Evolutionary conservation across 208 protist genomes (phyloP).

Genomic region (Leishmania tropica): DNA sequence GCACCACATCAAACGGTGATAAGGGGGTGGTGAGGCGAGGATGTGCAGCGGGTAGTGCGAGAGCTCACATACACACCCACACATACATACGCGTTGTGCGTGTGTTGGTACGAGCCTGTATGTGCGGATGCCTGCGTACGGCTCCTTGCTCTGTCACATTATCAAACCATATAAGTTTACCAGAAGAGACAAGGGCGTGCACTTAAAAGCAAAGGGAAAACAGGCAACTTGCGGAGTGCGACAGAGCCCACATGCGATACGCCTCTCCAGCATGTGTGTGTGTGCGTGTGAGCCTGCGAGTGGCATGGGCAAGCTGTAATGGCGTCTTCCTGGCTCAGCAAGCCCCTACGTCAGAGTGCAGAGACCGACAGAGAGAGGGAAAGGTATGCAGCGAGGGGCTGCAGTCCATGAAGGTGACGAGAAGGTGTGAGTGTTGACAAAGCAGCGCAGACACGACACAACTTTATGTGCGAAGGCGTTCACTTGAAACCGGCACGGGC

Average conservation of each 20-base stretch:
- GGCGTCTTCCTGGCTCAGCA: background rate
- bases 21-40: no score
- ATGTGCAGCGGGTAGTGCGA: background rate
- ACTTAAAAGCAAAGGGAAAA: background rate
- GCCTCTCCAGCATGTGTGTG: no score
- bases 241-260: background rate
- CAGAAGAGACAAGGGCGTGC: background rate
- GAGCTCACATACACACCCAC: no score
- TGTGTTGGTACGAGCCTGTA: no score
- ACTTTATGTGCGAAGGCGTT: background rate
- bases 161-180: background rate
- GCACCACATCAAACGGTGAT: background rate
- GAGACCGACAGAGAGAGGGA: background rate
- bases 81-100: no score
- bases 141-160: no score
- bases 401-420: background rate
- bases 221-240: background rate
- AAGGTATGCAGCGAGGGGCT: background rate
- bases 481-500: background rate
- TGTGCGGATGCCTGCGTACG: no score
- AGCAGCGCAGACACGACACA: background rate
- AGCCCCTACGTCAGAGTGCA: background rate
- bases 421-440: background rate
- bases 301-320: background rate
- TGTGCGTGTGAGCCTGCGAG: no score